Evolutionary conservation across 495 filamentous ascomycete species (phyloP).

Genomic region (Parathielavia hyrcaniae): DNA sequence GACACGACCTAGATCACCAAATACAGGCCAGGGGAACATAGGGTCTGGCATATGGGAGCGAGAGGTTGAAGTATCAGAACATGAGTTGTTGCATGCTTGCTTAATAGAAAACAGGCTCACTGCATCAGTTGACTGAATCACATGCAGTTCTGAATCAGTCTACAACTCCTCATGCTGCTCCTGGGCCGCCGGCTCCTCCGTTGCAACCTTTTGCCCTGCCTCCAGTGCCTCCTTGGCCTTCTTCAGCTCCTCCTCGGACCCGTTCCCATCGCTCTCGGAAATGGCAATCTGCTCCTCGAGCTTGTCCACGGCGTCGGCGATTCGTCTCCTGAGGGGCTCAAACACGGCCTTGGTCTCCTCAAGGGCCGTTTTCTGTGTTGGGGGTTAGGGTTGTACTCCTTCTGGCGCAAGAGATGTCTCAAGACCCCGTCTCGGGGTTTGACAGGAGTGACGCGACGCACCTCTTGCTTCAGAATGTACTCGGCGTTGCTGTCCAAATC

Average conservation of each 20-base stretch:
- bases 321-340: constrained; percentile 57
- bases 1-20: constrained; percentile 49
- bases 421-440: background rate
- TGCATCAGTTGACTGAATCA: background rate
- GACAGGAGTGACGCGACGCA: constrained; percentile 36
- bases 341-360: constrained; percentile 81
- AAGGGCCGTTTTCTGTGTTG: constrained; percentile 58
- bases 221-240: constrained; percentile 51
- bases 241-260: constrained; percentile 53
- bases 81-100: constrained; percentile 1
- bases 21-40: background rate
- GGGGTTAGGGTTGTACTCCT: constrained; percentile 27
- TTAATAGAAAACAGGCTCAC: background rate
- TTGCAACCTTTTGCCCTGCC: constrained; percentile 36
- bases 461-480: constrained; percentile 77
- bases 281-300: constrained; percentile 55
- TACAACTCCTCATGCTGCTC: background rate
- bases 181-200: constrained; percentile 15
- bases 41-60: background rate
- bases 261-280: constrained; percentile 52
- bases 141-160: background rate
- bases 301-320: constrained; percentile 58
- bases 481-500: constrained; percentile 59
- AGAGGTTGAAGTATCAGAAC: constrained; percentile 5
- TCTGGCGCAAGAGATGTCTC: background rate